Base-by-base conservation (phyloP, 371 early-diverging fungal species). In the Rhizopus sp. region DNA sequence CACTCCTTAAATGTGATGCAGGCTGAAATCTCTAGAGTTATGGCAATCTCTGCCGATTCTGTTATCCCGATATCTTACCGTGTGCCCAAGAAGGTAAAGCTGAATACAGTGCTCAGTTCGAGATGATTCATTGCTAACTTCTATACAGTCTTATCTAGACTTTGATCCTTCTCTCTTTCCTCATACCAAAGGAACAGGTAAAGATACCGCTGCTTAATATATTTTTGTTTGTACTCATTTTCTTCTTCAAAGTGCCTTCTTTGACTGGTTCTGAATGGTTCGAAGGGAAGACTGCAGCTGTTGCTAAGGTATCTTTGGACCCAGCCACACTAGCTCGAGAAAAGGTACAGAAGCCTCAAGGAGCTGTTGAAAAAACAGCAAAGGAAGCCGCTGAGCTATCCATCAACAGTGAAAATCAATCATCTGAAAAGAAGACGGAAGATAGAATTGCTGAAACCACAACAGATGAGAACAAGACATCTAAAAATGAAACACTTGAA, bases 81-180 rank as follows among this genome's bases (percentile, higher is more conserved):
- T 16, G 84, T 91, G 0, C 93, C 92, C 0, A 79, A 93, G 49
- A 80, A 78, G 66, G 82, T 82, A 67, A 60, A 38, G 15, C 23
- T 30, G 16, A 49, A 31, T 3, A 3, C 1, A 35, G 17, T 29
- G n/a, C 31, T 34, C 17, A 39, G 7, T 15, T 12, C 1, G 7
- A 71, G 41, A 30, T 17, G 23, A 38, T 44, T 59, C 30, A 53
- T 32, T 42, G n/a, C 12, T 34, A n/a, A 33, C 40, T 29, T 7
- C 38, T 46, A 46, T 46, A 46, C 54, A 88, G 75, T 76, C 81
- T 35, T 85, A 89, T 55, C 69, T 87, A 9, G 93, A 93, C 50
- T 93, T 91, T 58, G 90, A 91, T 53, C 66, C 75, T 10, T 92
- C 92, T 38, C 63, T 94, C 7, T 94, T 86, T 57, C 93, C 93